Conservation (phyloP, 1,284 basidiomycete species). For the Singerocomus inundabilis region DNA sequence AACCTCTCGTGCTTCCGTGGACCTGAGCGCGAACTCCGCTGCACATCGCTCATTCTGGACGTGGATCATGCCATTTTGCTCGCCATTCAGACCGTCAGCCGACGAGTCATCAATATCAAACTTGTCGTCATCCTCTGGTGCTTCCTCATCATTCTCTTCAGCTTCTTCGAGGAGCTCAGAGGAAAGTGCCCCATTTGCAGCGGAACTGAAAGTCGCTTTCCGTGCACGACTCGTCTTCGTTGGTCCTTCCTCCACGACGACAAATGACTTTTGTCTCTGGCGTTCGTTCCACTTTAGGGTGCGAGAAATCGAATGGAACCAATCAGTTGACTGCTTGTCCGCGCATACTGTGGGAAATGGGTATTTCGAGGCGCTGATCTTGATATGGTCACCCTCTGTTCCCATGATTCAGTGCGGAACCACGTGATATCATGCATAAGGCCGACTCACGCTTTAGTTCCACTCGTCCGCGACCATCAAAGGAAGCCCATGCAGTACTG, state of each 20-base stretch:
- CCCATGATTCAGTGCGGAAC: slow-evolving; percentile 11
- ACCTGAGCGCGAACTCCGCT: slow-evolving; percentile 20
- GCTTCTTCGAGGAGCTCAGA: slow-evolving; percentile 43
- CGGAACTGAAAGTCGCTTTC: slow-evolving; percentile 14
- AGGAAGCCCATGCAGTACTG: slow-evolving; percentile 98
- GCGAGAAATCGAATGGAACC: slow-evolving; percentile 84
- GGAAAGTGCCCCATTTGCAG: slow-evolving; percentile 16
- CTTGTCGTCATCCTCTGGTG: slow-evolving; percentile 65
- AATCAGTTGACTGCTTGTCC: slow-evolving; percentile 96
- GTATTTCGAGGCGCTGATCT: slow-evolving; percentile 96
- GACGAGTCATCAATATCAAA: slow-evolving; percentile 92
- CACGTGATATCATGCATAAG: slow-evolving; percentile 3
- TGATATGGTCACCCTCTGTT: slow-evolving; percentile 98
- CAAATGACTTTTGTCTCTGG: slow-evolving; percentile 95
- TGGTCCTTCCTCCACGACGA: slow-evolving; percentile 89
- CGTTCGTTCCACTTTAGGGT: slow-evolving; percentile 73
- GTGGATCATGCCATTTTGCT: slow-evolving; percentile 28
- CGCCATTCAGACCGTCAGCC: slow-evolving; percentile 42
- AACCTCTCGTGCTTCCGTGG: slow-evolving; percentile 34
- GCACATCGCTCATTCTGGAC: slow-evolving; percentile 19
- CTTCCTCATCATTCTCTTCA: slow-evolving; percentile 37
- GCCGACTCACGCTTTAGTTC: slow-evolving; percentile 85
- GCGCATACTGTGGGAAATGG: slow-evolving; percentile 99
- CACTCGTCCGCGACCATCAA: slow-evolving; percentile 95
- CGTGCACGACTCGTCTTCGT: slow-evolving; percentile 41